Base-by-base conservation (phyloP, 2,329 filamentous ascomycete genomes). In the Lecanicillium sp. region DNA sequence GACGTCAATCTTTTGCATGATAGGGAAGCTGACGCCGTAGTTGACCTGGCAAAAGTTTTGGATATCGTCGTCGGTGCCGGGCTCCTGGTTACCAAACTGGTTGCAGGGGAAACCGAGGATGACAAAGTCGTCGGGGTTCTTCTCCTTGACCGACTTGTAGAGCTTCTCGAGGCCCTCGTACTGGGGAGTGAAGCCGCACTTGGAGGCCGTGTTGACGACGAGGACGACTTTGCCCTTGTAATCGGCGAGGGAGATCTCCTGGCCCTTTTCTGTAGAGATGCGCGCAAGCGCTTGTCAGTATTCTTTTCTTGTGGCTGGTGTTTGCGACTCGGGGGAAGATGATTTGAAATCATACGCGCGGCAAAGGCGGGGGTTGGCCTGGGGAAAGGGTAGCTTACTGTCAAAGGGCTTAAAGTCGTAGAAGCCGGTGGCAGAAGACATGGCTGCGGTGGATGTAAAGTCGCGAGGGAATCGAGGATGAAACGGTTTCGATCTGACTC, bases 101-200 rank as follows among this genome's bases (percentile, higher is more conserved):
- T 96, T 98, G 80, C 90, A 96, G 42, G 92, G 92, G 69, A 98
- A 96, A 53, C 89, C 92, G 57, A 98, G 74, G 66, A 98, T 79
- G 55, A 79, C 72, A 60, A 98, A 92, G 55, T 88, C 74, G 48
- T 86, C 78, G 22, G 62, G 74, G 70, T 94, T 69, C 55, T 77
- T 71, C 49, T 70, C 70, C 51, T 77, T 78, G 57, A 95, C 54
- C 42, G 70, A 65, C 62, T 94, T 85, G 78, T 94, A 95, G 47
- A 98, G 77, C 56, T 77, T 82, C 70, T 98, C 89, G 37, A 98
- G 84, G 22, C 85, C 86, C 46, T 77, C 80, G 65, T 92, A 95
- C 67, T 98, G 92, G 11, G 88, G 88, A 3, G 92, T 96, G 78
- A 96, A 96, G 62, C 92, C 90, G 72, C 92, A 98, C 71, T 96